A percentile compares a stretch with the other conserved stretches of the same genome.
Evolutionary conservation across 352 stramenopile species (phyloP).

Genomic region (Hyphochytrium catenoides): DNA sequence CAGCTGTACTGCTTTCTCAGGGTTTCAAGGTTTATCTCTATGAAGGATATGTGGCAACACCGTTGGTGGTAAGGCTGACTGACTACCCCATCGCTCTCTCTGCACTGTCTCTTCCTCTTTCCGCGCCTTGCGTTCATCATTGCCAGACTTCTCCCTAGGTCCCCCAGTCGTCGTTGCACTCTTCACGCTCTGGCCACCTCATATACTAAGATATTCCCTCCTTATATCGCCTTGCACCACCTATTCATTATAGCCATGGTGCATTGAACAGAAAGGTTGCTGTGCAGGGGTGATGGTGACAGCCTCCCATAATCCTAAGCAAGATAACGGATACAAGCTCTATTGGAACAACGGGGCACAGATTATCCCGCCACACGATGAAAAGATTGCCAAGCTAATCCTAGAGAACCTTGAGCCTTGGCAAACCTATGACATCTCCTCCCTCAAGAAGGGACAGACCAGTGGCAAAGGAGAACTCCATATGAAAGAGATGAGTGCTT

Average conservation of each 20-base stretch:
- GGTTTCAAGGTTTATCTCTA: conserved; percentile 74
- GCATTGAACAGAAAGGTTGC: conserved; percentile 43
- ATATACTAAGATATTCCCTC: no score
- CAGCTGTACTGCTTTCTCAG: conserved; percentile 39
- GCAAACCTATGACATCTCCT: conserved; percentile 34
- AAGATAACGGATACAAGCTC: conserved; percentile 95
- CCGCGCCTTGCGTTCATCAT: conserved; percentile 3
- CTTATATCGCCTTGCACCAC: no score
- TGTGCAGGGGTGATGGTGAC: conserved; percentile 76
- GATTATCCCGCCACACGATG: conserved; percentile 89
- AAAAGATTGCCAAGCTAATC: conserved; percentile 70
- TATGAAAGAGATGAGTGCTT: no score
- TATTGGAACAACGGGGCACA: conserved; percentile 86
- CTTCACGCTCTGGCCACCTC: no score
- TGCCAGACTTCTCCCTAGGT: background rate
- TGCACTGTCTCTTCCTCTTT: conserved; percentile 4
- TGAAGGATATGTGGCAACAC: conserved; percentile 77
- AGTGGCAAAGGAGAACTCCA: no score
- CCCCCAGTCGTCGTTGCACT: no score
- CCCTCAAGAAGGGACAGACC: no score
- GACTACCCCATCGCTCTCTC: conserved; percentile 5
- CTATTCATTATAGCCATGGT: conserved; percentile 21
- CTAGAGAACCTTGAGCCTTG: conserved; percentile 65
- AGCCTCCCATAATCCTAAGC: conserved; percentile 95
- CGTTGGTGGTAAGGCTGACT: conserved; percentile 42